Base-by-base conservation (phyloP, 2,329 filamentous ascomycete genomes). In the Venturia asperata region DNA sequence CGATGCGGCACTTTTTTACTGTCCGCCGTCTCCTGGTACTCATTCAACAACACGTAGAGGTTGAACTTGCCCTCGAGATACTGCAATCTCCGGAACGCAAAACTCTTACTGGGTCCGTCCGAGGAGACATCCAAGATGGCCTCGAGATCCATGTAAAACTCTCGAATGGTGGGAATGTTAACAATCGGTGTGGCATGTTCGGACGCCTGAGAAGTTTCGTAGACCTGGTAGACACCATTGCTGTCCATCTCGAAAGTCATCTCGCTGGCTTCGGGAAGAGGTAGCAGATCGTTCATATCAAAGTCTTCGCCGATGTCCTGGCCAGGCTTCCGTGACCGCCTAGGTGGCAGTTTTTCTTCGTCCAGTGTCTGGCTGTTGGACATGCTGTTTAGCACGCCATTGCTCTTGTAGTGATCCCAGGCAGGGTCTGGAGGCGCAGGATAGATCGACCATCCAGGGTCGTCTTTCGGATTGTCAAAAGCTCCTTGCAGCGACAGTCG, bases 31-130 rank as follows among this genome's bases (percentile, higher is more conserved):
- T 99, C 94, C 74, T 97, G 92, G 70, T 97, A 97, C 75, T 97
- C 94, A 74, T 99, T 97, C 66, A 97, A 80, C 39, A 99, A 84
- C 27, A 87, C 85, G 74, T 99, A 97, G 27, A 99, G 83, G 74
- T 97, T 96, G 78, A 96, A 99, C 74, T 97, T 97, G 67, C 92
- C 93, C 78, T 99, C 94, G 10, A 99, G 80, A 74, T 97, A 99
- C 71, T 96, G 93, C 61, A 99, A 82, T 13, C 95, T 87, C 64
- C 93, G 88, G 76, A 96, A 99, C 1, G 94, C 93, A 76, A 97
- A 97, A 72, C 92, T 97, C 78, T 99, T 99, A 76, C 88, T 93
- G 0, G 94, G 94, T 0, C 94, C 94, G 73, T 99, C 93, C 0
- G 92, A 96, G 0, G 92, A 96, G n/a, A 95, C 86, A 66, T 88